phyloP scores from a whole-genome alignment of 1,284 basidiomycete genomes.

The Malassezia restricta region DNA sequence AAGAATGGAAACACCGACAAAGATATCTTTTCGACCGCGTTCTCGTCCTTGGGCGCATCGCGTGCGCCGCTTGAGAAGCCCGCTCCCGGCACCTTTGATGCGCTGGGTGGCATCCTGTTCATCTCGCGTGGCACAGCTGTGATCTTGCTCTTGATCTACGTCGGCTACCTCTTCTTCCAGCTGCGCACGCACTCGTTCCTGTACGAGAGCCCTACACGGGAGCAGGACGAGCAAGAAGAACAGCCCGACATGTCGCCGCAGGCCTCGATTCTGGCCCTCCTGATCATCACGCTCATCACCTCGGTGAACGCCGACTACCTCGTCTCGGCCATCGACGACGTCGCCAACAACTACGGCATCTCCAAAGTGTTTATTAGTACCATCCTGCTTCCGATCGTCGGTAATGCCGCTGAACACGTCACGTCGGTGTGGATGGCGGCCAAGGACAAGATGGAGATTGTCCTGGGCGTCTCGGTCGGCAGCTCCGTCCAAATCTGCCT shows the following conservation, averaged over 20 bases:
- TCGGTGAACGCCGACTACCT: conserved; percentile 47
- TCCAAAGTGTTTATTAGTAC: conserved; percentile 44
- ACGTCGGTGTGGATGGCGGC: conserved; percentile 40
- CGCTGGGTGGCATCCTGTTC: conserved; percentile 31
- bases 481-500: conserved; percentile 52
- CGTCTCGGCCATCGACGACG: conserved; percentile 44
- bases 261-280: conserved; percentile 36
- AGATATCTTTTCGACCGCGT: conserved; percentile 39
- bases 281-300: conserved; percentile 36
- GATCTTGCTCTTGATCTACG: conserved; percentile 66
- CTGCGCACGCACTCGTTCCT: conserved; percentile 41
- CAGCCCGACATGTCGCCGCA: conserved; percentile 34
- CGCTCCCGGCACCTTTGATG: conserved; percentile 14
- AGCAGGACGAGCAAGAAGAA: conserved; percentile 34
- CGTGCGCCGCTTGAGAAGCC: conserved; percentile 1
- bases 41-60: conserved; percentile 17
- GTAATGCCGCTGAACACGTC: conserved; percentile 53
- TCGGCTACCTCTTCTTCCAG: conserved; percentile 54
- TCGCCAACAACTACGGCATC: conserved; percentile 39
- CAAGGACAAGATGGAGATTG: conserved; percentile 45
- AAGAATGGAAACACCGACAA: conserved; percentile 5
- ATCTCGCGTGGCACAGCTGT: conserved; percentile 40
- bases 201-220: conserved; percentile 26
- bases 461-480: conserved; percentile 75
- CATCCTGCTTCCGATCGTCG: conserved; percentile 70